These are phyloP conservation scores for Ascochyta viciae-villosae DNA, from an alignment of 2,329 filamentous ascomycete genomes.

Conservation along the genomic window DNA sequence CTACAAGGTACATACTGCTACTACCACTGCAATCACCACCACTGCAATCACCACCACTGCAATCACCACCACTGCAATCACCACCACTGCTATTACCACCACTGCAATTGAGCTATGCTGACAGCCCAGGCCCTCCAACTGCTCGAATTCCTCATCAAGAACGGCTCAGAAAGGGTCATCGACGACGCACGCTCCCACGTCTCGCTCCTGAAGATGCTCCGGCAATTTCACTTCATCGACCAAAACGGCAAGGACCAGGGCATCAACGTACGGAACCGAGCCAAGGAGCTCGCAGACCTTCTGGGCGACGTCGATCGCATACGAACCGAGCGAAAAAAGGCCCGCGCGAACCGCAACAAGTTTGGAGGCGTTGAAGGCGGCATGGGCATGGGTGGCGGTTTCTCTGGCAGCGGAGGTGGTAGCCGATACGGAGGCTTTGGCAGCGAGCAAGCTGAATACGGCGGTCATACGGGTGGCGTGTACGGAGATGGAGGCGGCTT, in stretches of 20 bases:
- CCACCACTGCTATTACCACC: not conserved
- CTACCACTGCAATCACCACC: not conserved
- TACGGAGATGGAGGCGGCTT: slow-evolving; percentile 97
- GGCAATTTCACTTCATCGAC: slow-evolving; percentile 97
- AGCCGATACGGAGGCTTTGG: slow-evolving; percentile 89
- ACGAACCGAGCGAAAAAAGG: slow-evolving; percentile 79
- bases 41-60: not conserved
- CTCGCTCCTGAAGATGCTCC: slow-evolving; percentile 95
- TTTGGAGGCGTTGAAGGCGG: slow-evolving; percentile 94
- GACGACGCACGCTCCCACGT: slow-evolving; percentile 96
- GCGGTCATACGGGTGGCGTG: slow-evolving; percentile 75
- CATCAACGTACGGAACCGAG: slow-evolving; percentile 94
- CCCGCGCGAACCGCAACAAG: slow-evolving; percentile 87
- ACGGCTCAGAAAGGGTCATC: slow-evolving; percentile 95
- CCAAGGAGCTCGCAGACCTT: slow-evolving; percentile 95
- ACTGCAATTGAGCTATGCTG: slow-evolving; percentile 11
- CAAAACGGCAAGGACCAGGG: slow-evolving; percentile 97
- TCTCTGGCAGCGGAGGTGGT: slow-evolving; percentile 56
- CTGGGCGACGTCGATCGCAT: slow-evolving; percentile 91
- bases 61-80: not conserved
- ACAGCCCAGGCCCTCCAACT: slow-evolving; percentile 74
- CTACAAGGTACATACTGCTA: slow-evolving; percentile 75
- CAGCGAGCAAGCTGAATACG: slow-evolving; percentile 65
- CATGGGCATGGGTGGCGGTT: slow-evolving; percentile 61
- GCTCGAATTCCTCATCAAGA: slow-evolving; percentile 96